phyloP scores from a whole-genome alignment of 805 yeast species.

The Ascoidea asiatica region DNA sequence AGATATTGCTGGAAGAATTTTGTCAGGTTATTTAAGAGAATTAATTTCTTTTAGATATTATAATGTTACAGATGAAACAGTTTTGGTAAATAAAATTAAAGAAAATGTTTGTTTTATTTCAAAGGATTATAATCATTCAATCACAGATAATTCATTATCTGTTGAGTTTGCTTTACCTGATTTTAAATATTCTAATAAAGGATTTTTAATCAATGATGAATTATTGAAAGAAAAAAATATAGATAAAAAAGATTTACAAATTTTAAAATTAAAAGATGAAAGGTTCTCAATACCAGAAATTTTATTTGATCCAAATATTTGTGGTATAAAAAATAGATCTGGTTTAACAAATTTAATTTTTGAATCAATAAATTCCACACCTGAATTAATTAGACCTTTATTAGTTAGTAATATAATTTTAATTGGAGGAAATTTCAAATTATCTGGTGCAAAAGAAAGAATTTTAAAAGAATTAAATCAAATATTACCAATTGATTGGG shows the following conservation, averaged over 20 bases:
- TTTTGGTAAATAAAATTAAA: constrained; percentile 73
- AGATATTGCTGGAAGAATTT: constrained; percentile 76
- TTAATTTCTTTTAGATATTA: constrained; percentile 82
- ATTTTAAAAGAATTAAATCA: constrained; percentile 46
- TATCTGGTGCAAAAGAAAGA: constrained; percentile 56
- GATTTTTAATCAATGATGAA: constrained; percentile 38
- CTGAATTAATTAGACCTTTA: constrained; percentile 62
- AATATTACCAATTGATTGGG: constrained; percentile 63
- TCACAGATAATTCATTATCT: constrained; percentile 17
- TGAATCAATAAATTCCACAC: constrained; percentile 55
- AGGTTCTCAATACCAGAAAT: constrained; percentile 81
- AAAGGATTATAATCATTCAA: constrained; percentile 33
- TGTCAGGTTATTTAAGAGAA: constrained; percentile 76
- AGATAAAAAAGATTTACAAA: constrained; percentile 41
- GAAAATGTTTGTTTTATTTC: constrained; percentile 68
- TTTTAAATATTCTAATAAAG: constrained; percentile 65
- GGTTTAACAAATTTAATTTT: constrained; percentile 64
- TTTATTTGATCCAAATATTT: constrained; percentile 72
- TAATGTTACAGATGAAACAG: constrained; percentile 84
- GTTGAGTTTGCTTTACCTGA: constrained; percentile 81
- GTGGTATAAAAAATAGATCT: constrained; percentile 59
- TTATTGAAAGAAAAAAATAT: constrained; percentile 14
- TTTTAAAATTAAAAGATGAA: constrained; percentile 64
- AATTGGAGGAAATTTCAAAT: constrained; percentile 70
- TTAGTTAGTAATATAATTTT: constrained; percentile 67